These are phyloP conservation scores for Tylopilus felleus DNA, from an alignment of 768 basidiomycete species.

Conservation along the genomic window DNA sequence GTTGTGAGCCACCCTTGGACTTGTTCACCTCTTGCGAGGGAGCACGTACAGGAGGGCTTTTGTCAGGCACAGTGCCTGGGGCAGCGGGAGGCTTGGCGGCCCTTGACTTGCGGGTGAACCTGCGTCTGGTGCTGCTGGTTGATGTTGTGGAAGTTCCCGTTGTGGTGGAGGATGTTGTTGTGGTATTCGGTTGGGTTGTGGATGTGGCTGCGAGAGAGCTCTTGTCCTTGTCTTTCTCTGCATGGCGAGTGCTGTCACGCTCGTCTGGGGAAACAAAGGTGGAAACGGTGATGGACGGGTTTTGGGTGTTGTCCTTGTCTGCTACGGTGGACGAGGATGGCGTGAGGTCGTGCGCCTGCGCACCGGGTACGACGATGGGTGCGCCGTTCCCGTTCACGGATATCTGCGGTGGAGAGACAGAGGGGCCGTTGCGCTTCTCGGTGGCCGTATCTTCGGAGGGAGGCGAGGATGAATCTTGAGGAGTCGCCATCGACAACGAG, in stretches of 20 bases:
- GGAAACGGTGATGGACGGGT: slow-evolving; percentile 33
- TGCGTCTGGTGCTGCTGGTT: slow-evolving; percentile 21
- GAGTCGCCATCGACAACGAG: slow-evolving; percentile 25
- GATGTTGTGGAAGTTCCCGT: slow-evolving; percentile 23
- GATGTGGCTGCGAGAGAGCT: slow-evolving; percentile 44
- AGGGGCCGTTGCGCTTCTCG: slow-evolving; percentile 22
- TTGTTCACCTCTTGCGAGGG: slow-evolving; percentile 34
- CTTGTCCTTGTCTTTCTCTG: slow-evolving; percentile 44
- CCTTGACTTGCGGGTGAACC: slow-evolving; percentile 31
- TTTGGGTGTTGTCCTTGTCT: slow-evolving; percentile 36
- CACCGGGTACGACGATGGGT: slow-evolving; percentile 17
- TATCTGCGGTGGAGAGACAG: slow-evolving; percentile 16
- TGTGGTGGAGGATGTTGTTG: slow-evolving; percentile 22
- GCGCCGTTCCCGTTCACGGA: slow-evolving; percentile 28
- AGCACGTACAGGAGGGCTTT: slow-evolving; percentile 32
- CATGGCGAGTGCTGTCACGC: slow-evolving; percentile 30
- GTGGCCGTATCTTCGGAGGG: slow-evolving; percentile 12
- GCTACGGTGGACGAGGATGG: slow-evolving; percentile 33
- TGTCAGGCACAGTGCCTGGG: slow-evolving; percentile 21
- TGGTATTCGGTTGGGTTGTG: slow-evolving; percentile 39
- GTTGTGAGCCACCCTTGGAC: slow-evolving; percentile 33
- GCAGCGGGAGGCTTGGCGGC: slow-evolving; percentile 14
- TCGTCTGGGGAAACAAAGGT: slow-evolving; percentile 34
- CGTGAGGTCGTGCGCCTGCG: slow-evolving; percentile 29
- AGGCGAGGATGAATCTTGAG: slow-evolving; percentile 17